phyloP scores from a whole-genome alignment of 306 rosid genomes.

The Malus fusca region DNA sequence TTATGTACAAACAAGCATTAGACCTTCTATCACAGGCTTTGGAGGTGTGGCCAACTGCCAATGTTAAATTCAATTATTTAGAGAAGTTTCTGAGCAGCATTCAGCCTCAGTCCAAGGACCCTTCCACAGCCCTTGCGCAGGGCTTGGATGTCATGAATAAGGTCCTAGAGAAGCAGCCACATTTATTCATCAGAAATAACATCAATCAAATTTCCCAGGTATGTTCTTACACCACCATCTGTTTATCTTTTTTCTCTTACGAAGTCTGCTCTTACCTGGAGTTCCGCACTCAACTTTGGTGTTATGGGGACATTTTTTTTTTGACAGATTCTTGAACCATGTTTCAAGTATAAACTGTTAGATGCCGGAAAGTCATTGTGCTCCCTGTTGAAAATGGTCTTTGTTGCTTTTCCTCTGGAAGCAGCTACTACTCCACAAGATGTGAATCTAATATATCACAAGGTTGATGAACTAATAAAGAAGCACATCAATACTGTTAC shows the following conservation, averaged over 20 bases:
- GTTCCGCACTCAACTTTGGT: constrained; percentile 5
- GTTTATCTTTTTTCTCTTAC: not conserved
- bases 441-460: constrained; percentile 70
- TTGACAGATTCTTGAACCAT: constrained; percentile 91
- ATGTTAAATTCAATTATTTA: constrained; percentile 87
- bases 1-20: constrained; percentile 94
- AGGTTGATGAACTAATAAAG: constrained; percentile 90
- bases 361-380: constrained; percentile 96
- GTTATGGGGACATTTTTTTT: constrained; percentile 6
- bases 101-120: constrained; percentile 98
- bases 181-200: constrained; percentile 85
- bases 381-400: constrained; percentile 90
- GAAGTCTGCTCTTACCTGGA: constrained; percentile 1
- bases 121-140: constrained; percentile 95
- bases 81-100: constrained; percentile 94
- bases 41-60: constrained; percentile 99
- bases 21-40: constrained; percentile 93
- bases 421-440: constrained; percentile 70
- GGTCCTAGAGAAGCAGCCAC: constrained; percentile 97
- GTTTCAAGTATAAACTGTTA: constrained; percentile 85
- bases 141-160: constrained; percentile 99
- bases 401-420: constrained; percentile 89
- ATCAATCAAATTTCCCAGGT: constrained; percentile 96
- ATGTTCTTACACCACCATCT: constrained; percentile 8
- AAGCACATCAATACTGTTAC: constrained; percentile 65